Percentiles rank a stretch among this genome's conserved stretches.
These are phyloP conservation scores for Cryptococcus sp. DNA, from an alignment of 1,284 basidiomycete genomes.

Conservation along the genomic window DNA sequence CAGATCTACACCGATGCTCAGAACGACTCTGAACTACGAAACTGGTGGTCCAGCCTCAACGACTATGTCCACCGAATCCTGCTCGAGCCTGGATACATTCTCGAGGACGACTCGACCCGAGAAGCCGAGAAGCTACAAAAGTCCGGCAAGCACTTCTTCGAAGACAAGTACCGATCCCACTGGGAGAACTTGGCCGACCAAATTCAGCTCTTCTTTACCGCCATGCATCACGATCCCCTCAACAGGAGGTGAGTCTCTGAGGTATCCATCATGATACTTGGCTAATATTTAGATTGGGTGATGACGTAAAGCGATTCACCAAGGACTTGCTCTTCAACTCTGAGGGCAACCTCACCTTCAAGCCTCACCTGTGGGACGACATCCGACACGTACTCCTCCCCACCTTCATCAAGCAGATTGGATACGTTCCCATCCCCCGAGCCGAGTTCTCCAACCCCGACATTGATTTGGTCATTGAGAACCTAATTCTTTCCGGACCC, in stretches of 20 bases:
- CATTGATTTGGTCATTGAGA: constrained; percentile 89
- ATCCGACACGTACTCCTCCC: constrained; percentile 79
- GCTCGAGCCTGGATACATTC: constrained; percentile 81
- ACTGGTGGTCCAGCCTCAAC: constrained; percentile 71
- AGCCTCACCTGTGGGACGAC: constrained; percentile 80
- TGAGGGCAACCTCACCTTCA: constrained; percentile 83
- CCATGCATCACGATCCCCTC: constrained; percentile 77
- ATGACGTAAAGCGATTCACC: constrained; percentile 77
- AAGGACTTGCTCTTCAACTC: constrained; percentile 69
- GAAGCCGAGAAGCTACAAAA: constrained; percentile 63
- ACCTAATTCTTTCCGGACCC: constrained; percentile 78
- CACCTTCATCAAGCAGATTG: constrained; percentile 66
- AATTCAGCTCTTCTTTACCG: constrained; percentile 70
- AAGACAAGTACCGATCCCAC: constrained; percentile 77
- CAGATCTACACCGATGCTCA: constrained; percentile 70
- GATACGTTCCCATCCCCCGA: constrained; percentile 85
- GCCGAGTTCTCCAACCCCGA: constrained; percentile 84
- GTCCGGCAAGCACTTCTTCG: constrained; percentile 69
- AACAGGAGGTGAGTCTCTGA: constrained; percentile 54
- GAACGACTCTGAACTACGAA: constrained; percentile 68
- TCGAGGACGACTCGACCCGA: constrained; percentile 68
- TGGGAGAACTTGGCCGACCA: constrained; percentile 75
- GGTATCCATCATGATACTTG: neutral
- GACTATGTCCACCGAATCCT: constrained; percentile 67
- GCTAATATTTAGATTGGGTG: constrained; percentile 54